A percentile compares a stretch with the other conserved stretches of the same genome.
Conservation (phyloP, 768 basidiomycete genomes). For the Trametes coccinea region DNA sequence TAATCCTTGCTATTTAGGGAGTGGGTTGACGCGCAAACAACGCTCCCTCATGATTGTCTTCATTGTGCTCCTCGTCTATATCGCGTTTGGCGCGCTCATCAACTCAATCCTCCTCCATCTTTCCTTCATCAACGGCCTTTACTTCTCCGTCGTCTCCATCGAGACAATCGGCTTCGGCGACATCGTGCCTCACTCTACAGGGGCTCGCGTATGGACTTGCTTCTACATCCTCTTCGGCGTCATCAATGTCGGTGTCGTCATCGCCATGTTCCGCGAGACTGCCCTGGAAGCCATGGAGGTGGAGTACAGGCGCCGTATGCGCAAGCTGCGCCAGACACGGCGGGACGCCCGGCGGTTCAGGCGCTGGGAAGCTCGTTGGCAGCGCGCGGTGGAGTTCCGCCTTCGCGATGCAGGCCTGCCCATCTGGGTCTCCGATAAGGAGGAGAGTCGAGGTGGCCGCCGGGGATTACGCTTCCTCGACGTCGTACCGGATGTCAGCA, state of each 20-base stretch:
- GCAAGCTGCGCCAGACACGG: constrained; percentile 46
- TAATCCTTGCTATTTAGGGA: constrained; percentile 50
- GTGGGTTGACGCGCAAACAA: constrained; percentile 79
- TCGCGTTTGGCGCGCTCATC: constrained; percentile 70
- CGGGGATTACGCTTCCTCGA: constrained; percentile 17
- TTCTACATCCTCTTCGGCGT: constrained; percentile 62
- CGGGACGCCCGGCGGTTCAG: constrained; percentile 43
- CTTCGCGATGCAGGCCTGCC: constrained; percentile 51
- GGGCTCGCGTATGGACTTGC: constrained; percentile 59
- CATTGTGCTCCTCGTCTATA: constrained; percentile 70
- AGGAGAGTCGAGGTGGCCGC: not conserved
- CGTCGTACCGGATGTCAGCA: not conserved
- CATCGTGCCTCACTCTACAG: constrained; percentile 52
- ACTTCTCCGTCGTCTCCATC: constrained; percentile 73
- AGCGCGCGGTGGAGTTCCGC: constrained; percentile 61
- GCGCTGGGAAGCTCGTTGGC: constrained; percentile 56
- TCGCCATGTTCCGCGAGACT: constrained; percentile 66
- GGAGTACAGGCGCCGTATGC: constrained; percentile 58
- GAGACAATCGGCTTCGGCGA: constrained; percentile 78
- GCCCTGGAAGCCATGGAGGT: constrained; percentile 72
- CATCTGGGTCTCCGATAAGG: constrained; percentile 52
- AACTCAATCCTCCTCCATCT: constrained; percentile 54
- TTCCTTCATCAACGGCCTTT: constrained; percentile 72
- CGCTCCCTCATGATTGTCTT: constrained; percentile 77
- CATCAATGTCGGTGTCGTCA: constrained; percentile 53